Evolutionary conservation across 148 eudicot species (phyloP).

Genomic region (Rheum nobile): DNA sequence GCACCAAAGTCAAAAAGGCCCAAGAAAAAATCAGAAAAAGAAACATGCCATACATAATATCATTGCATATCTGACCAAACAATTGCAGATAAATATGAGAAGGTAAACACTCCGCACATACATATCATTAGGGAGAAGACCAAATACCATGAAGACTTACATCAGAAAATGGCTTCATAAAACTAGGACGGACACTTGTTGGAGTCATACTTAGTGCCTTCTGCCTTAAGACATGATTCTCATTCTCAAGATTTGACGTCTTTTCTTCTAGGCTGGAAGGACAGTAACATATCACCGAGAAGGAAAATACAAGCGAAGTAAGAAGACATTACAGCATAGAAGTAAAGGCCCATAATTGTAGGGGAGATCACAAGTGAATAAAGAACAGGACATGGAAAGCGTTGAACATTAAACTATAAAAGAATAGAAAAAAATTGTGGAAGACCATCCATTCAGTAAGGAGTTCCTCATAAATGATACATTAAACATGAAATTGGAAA

Average conservation of each 20-base stretch:
- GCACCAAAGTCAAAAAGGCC: neutral
- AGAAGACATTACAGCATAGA: neutral
- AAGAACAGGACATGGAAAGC: neutral
- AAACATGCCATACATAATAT: neutral
- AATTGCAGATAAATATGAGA: neutral
- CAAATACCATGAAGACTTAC: slow-evolving; percentile 28
- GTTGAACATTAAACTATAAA: neutral
- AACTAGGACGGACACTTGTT: slow-evolving; percentile 45
- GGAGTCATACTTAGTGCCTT: slow-evolving; percentile 62
- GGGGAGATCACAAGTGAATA: neutral
- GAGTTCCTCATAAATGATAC: neutral
- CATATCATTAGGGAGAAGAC: neutral
- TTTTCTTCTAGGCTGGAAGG: slow-evolving; percentile 71
- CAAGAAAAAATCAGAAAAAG: neutral
- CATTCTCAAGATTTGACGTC: slow-evolving; percentile 64
- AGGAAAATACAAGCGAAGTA: neutral
- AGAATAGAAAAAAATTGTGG: neutral
- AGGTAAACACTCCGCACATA: neutral
- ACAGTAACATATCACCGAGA: neutral
- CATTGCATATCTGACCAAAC: neutral
- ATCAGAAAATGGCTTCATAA: slow-evolving; percentile 53
- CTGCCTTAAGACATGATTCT: slow-evolving; percentile 83
- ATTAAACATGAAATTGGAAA: neutral
- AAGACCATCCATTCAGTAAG: neutral
- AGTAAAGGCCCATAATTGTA: neutral